Evolutionary conservation across 2,329 filamentous ascomycete genomes (phyloP).

Genomic region (Ustilaginoidea virens): DNA sequence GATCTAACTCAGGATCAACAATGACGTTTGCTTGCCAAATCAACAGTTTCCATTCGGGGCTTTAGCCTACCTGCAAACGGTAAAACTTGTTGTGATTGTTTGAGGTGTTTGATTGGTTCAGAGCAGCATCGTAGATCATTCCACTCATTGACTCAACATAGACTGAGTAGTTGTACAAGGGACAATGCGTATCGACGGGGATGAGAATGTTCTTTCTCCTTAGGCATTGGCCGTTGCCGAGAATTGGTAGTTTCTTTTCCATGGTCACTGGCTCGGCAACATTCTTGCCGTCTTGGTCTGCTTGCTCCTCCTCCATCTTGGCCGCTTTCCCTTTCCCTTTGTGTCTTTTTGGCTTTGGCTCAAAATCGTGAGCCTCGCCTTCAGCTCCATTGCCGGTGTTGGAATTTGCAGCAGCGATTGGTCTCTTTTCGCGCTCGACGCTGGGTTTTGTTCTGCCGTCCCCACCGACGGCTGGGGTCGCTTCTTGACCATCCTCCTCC

Average conservation of each 20-base stretch:
- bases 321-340: constrained; percentile 11
- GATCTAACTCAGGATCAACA: too few species aligned
- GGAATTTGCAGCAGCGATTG: constrained; percentile 9
- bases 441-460: constrained; percentile 12
- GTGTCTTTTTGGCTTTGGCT: constrained; percentile 16
- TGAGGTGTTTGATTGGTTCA: constrained; percentile 61
- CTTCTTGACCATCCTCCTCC: constrained; percentile 6
- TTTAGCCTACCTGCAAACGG: constrained; percentile 48
- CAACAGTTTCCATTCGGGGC: too few species aligned
- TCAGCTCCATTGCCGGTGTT: constrained; percentile 9
- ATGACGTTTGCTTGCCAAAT: too few species aligned
- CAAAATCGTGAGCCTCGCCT: constrained; percentile 5
- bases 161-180: constrained; percentile 30
- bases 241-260: constrained; percentile 14
- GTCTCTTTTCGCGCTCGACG: constrained; percentile 12
- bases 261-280: constrained; percentile 12
- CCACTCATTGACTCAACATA: constrained; percentile 46
- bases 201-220: constrained; percentile 30
- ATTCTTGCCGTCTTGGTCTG: constrained; percentile 19
- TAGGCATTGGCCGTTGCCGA: constrained; percentile 29
- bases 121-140: constrained; percentile 60
- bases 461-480: constrained; percentile 3
- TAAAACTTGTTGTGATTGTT: constrained; percentile 79
- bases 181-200: constrained; percentile 33
- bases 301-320: constrained; percentile 23